Base-by-base conservation (phyloP, 306 rosid genomes). In the Styphnolobium japonicum region DNA sequence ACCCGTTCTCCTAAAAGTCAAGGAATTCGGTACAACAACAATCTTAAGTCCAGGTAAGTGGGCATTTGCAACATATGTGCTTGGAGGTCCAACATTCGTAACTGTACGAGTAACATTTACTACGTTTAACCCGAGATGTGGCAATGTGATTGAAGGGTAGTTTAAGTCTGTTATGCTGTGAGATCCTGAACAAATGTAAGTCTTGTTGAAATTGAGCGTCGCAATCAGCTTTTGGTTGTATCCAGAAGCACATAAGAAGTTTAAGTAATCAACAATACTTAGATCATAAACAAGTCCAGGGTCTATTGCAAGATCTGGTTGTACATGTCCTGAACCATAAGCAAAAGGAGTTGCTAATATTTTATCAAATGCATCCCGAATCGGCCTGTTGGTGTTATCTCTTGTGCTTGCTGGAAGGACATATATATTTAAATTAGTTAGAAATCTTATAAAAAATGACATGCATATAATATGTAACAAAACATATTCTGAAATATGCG, bases 91-190 rank as follows among this genome's bases (percentile, higher is more conserved):
- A 64, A 83, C 86, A 71, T 83, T 83, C 22, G 86, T 83, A 21
- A 77, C 80, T 2, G 76, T 83, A 7, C 86, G 82, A n/a, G 83
- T 71, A 3, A 83, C 71, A 18, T 23, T 77, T 12, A 77, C 18
- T 0, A 81, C 43, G 2, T 73, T 80, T 46, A 77, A 66, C 0
- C 72, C 58, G 1, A 87, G 85, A 81, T 78, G 51, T 8, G 88
- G 87, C n/a, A 92, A 75, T 51, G 86, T 70, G 80, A 92, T 87
- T 39, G 96, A 88, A 62, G 97, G 97, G 82, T 92, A 88, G 81
- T 92, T 92, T 42, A 92, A 80, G 79, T 90, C 87, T 6, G 64
- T 51, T 15, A 83, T 27, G 4, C 62, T 90, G 49, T 57, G 84
- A 16, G 85, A 57, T 22, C 52, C 61, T 42, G 73, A 73, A 63